Conservation (phyloP, 495 filamentous ascomycete species). For the Podospora appendiculata region DNA sequence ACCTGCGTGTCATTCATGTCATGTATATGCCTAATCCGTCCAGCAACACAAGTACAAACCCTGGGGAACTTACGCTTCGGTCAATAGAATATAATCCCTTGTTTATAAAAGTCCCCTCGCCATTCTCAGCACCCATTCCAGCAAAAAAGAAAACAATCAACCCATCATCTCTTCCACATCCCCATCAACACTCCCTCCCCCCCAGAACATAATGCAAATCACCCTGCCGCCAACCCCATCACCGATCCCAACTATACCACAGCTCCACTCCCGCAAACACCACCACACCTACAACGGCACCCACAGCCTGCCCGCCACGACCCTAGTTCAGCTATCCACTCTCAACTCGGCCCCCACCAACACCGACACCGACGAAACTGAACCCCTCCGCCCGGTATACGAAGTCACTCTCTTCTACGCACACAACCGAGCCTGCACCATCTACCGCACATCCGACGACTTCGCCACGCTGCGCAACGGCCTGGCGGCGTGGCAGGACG, state of each 20-base stretch:
- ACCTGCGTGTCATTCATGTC: too few relatives aligned
- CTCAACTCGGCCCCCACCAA: not conserved
- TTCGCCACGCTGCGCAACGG: conserved; percentile 8
- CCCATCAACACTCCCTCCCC: not conserved
- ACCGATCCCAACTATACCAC: conserved; percentile 13
- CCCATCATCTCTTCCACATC: not conserved
- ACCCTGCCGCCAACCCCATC: conserved; percentile 1
- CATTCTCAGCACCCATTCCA: not conserved
- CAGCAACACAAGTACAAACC: too few relatives aligned
- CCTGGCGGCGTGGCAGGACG: not conserved
- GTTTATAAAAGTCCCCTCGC: too few relatives aligned
- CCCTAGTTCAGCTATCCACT: conserved; percentile 4
- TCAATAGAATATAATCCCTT: too few relatives aligned
- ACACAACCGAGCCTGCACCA: conserved; percentile 25
- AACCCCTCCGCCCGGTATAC: not conserved
- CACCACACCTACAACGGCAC: conserved; percentile 24
- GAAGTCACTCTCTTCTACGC: conserved; percentile 19
- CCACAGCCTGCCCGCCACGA: conserved; percentile 10
- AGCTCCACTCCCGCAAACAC: conserved; percentile 20
- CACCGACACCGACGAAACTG: not conserved
- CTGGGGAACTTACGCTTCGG: too few relatives aligned
- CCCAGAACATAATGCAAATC: conserved; percentile 6
- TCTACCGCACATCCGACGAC: conserved; percentile 20
- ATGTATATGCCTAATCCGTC: too few relatives aligned
- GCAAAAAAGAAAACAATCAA: not conserved